phyloP scores from a whole-genome alignment of 208 protist genomes.

The Herpetomonas tarakana region DNA sequence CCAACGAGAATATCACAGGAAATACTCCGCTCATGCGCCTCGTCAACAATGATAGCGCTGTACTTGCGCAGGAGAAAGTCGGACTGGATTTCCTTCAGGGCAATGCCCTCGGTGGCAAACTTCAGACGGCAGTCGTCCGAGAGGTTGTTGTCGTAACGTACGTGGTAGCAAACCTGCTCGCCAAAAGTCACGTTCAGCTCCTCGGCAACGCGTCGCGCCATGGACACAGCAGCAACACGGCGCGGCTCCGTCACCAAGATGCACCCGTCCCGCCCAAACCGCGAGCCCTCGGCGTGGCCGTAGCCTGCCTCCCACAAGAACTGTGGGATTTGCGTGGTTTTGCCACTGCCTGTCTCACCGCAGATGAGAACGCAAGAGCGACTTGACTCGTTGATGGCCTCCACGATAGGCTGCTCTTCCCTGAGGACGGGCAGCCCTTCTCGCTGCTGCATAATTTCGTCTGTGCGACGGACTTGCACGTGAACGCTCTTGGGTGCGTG shows the following conservation, averaged over 20 bases:
- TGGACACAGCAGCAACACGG: slow-evolving; percentile 99
- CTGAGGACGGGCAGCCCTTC: slow-evolving; percentile 79
- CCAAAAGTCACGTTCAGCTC: slow-evolving; percentile 93
- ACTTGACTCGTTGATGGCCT: slow-evolving; percentile 74
- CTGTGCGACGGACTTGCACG: slow-evolving; percentile 54
- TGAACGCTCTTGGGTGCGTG: slow-evolving; percentile 52
- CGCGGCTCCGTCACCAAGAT: slow-evolving; percentile 98
- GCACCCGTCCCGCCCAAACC: slow-evolving; percentile 71
- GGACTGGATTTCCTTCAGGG: slow-evolving; percentile 96
- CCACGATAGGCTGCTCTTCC: slow-evolving; percentile 89
- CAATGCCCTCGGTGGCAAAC: slow-evolving; percentile 99
- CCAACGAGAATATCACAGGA: slow-evolving; percentile 98
- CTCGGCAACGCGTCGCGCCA: slow-evolving; percentile 98
- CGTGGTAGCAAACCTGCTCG: slow-evolving; percentile 94
- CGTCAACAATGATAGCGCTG: slow-evolving; percentile 99
- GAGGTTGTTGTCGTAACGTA: slow-evolving; percentile 98
- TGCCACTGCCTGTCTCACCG: slow-evolving; percentile 98
- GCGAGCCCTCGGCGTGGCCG: slow-evolving; percentile 60
- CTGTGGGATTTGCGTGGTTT: slow-evolving; percentile 96
- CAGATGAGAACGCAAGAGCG: slow-evolving; percentile 92
- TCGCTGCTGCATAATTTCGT: slow-evolving; percentile 52
- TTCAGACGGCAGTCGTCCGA: slow-evolving; percentile 90
- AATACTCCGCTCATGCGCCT: slow-evolving; percentile 95
- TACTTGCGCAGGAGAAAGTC: slow-evolving; percentile 96
- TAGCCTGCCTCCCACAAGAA: slow-evolving; percentile 92